phyloP scores from a whole-genome alignment of 805 yeast species.

The Groenewaldozyma tartarivorans region DNA sequence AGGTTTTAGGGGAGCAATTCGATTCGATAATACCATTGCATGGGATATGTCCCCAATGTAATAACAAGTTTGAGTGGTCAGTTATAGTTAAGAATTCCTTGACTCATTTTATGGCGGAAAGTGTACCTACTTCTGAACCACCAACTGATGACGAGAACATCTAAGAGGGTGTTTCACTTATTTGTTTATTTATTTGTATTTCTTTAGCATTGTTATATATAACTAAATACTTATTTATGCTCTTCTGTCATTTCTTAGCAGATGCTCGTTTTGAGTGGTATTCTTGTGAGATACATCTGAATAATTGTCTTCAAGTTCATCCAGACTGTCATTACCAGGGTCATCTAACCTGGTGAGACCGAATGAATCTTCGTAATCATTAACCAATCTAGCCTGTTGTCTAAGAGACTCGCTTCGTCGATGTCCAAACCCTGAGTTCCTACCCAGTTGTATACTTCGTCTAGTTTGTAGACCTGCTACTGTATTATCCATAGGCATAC shows the following conservation, averaged over 20 bases:
- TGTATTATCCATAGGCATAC: slow-evolving; percentile 76
- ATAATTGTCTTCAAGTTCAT: slow-evolving; percentile 9
- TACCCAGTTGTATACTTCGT: slow-evolving; percentile 57
- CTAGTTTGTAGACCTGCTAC: slow-evolving; percentile 70
- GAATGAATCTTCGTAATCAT: slow-evolving; percentile 25
- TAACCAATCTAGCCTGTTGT: slow-evolving; percentile 19
- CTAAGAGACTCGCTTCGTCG: slow-evolving; percentile 23
- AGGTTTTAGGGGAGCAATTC: slow-evolving; percentile 1
- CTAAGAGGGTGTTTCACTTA: too few species aligned
- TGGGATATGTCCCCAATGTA: slow-evolving; percentile 13
- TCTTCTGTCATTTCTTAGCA: too few species aligned
- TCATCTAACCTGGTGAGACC: slow-evolving; percentile 29
- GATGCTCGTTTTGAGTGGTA: too few species aligned
- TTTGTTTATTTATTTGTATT: too few species aligned
- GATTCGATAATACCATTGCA: slow-evolving; percentile 9
- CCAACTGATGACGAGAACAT: too few species aligned
- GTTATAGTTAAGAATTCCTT: slow-evolving; percentile 7
- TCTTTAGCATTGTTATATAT: too few species aligned
- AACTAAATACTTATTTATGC: too few species aligned
- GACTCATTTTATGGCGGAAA: too few species aligned
- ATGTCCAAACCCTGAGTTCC: slow-evolving; percentile 16
- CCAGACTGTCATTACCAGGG: slow-evolving; percentile 7
- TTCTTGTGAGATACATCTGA: too few species aligned
- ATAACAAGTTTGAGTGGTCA: slow-evolving; percentile 7
- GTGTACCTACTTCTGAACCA: too few species aligned